Percentiles rank a stretch among this genome's conserved stretches.
Evolutionary conservation across 805 yeast genomes (phyloP).

Genomic region (Saccharomyces jurei): DNA sequence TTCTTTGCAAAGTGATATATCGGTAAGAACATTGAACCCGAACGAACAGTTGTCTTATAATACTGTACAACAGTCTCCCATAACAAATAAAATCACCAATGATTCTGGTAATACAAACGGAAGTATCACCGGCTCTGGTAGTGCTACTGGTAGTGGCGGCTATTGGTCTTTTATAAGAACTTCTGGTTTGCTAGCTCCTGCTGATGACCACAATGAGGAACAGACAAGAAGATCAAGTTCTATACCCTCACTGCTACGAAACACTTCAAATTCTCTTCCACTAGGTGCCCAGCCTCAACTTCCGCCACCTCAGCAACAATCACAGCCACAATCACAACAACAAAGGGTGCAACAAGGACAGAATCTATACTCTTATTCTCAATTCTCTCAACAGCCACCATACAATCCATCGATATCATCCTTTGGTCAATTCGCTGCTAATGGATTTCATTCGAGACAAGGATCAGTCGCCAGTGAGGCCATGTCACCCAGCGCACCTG

Average conservation of each 20-base stretch:
- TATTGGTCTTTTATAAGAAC: conserved; percentile 20
- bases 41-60: conserved; percentile 17
- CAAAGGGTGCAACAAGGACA: background rate
- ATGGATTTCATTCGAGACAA: conserved; percentile 25
- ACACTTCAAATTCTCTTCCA: conserved; percentile 13
- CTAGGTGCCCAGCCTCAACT: conserved; percentile 13
- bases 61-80: conserved; percentile 4
- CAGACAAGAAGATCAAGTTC: conserved; percentile 22
- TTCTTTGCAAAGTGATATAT: conserved; percentile 25
- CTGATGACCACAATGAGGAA: conserved; percentile 12
- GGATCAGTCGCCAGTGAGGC: conserved; percentile 26
- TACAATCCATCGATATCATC: conserved; percentile 10
- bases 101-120: conserved; percentile 1
- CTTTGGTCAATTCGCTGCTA: conserved; percentile 20
- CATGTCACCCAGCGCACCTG: conserved; percentile 24
- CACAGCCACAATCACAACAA: conserved; percentile 5
- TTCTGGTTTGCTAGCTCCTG: conserved; percentile 7
- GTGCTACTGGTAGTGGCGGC: conserved; percentile 5
- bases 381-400: conserved; percentile 18
- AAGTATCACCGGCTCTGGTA: conserved; percentile 3
- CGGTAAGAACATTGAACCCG: conserved; percentile 14
- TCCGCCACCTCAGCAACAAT: conserved; percentile 8
- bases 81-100: background rate
- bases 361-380: conserved; percentile 19
- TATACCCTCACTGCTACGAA: conserved; percentile 22